A percentile compares a stretch with the other conserved stretches of the same genome.
Evolutionary conservation across 2,329 filamentous ascomycete genomes (phyloP).

Genomic region (Ascochyta clinopodiicola): DNA sequence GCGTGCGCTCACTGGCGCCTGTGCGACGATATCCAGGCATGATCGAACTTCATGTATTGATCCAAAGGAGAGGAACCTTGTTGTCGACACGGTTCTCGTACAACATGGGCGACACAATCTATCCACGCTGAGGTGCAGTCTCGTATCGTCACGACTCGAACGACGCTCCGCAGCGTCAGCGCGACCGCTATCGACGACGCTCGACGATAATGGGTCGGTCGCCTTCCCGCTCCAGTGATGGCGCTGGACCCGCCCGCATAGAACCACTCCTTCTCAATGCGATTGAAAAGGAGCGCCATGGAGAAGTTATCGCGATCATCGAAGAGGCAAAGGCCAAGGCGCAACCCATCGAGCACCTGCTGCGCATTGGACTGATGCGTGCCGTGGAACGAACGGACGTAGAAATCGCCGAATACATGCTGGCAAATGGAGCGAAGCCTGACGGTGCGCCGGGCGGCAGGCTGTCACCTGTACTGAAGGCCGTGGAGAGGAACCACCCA

Average conservation of each 20-base stretch:
- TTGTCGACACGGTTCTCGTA: constrained; percentile 9
- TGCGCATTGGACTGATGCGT: constrained; percentile 47
- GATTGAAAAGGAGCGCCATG: constrained; percentile 40
- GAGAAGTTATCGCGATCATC: constrained; percentile 45
- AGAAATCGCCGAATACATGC: constrained; percentile 40
- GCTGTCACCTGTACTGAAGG: constrained; percentile 40
- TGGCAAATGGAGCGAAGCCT: constrained; percentile 43
- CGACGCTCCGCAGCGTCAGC: constrained; percentile 2
- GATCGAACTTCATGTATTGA: constrained; percentile 4
- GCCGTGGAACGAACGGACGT: constrained; percentile 43
- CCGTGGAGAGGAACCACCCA: constrained; percentile 39
- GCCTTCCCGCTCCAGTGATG: constrained; percentile 46
- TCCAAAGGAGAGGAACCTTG: not conserved
- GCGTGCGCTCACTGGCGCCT: constrained; percentile 17
- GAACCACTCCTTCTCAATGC: constrained; percentile 47
- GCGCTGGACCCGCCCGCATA: constrained; percentile 39
- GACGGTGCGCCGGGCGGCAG: constrained; percentile 42
- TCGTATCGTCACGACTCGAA: constrained; percentile 15
- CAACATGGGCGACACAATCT: constrained; percentile 17
- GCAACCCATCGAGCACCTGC: constrained; percentile 42
- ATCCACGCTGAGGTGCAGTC: constrained; percentile 11
- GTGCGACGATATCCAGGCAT: constrained; percentile 20
- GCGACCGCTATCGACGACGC: constrained; percentile 3
- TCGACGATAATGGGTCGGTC: constrained; percentile 41
- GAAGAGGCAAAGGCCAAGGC: constrained; percentile 41